A percentile compares a stretch with the other conserved stretches of the same genome.
These are phyloP conservation scores for Stipa capillata DNA, from an alignment of 176 grass and related monocot species.

Conservation along the genomic window DNA sequence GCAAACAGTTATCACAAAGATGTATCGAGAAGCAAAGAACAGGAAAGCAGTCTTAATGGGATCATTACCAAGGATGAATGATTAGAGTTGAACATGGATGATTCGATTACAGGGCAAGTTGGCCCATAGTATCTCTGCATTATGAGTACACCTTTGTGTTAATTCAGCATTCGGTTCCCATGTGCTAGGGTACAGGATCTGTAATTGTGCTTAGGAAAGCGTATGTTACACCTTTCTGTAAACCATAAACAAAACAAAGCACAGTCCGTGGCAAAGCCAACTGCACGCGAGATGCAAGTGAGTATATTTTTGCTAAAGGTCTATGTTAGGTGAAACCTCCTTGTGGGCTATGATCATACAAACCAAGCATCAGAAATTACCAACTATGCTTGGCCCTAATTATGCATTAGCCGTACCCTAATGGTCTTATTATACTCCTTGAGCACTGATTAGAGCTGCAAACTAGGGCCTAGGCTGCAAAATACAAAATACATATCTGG, in stretches of 20 bases:
- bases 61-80: slow-evolving; percentile 52
- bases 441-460: slow-evolving; percentile 24
- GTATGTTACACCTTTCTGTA: slow-evolving; percentile 51
- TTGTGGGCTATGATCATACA: slow-evolving; percentile 33
- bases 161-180: slow-evolving; percentile 46
- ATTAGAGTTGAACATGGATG: slow-evolving; percentile 49
- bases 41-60: slow-evolving; percentile 37
- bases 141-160: slow-evolving; percentile 21
- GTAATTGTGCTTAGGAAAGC: slow-evolving; percentile 49
- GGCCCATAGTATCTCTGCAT: slow-evolving; percentile 26
- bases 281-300: slow-evolving; percentile 52
- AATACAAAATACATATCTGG: slow-evolving; percentile 43
- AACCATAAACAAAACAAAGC: slow-evolving; percentile 54
- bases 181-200: slow-evolving; percentile 56
- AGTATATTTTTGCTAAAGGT: slow-evolving; percentile 59
- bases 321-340: slow-evolving; percentile 56
- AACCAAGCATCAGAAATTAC: slow-evolving; percentile 11
- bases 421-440: slow-evolving; percentile 53
- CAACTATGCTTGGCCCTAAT: slow-evolving; percentile 34
- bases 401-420: slow-evolving; percentile 34
- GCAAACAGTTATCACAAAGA: slow-evolving; percentile 31
- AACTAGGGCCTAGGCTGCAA: slow-evolving; percentile 33
- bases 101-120: slow-evolving; percentile 32
- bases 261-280: slow-evolving; percentile 38
- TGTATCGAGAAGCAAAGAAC: slow-evolving; percentile 33